Conservation (phyloP, 768 basidiomycete genomes). For the Termitomyces sp. region DNA sequence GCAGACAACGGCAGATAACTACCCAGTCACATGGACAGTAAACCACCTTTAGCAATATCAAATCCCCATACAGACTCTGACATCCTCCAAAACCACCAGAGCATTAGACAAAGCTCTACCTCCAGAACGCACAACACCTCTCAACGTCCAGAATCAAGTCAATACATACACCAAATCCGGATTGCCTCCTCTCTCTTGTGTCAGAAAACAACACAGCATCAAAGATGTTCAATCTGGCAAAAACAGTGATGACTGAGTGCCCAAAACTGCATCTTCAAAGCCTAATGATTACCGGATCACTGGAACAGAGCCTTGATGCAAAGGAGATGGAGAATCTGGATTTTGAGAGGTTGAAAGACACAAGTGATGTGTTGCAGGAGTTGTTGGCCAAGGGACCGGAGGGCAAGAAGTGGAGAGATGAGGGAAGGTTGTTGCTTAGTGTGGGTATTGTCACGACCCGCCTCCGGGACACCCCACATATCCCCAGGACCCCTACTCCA, state of each 20-base stretch:
- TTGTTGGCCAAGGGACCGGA: constrained; percentile 29
- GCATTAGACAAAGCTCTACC: constrained; percentile 73
- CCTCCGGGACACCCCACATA: too few species aligned
- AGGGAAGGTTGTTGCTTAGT: constrained; percentile 58
- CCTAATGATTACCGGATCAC: constrained; percentile 94
- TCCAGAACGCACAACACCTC: constrained; percentile 45
- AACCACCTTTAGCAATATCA: constrained; percentile 57
- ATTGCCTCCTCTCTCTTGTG: constrained; percentile 49
- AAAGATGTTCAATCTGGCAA: constrained; percentile 64
- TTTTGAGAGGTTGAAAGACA: constrained; percentile 64
- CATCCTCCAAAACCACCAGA: constrained; percentile 75
- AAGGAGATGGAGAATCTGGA: constrained; percentile 52
- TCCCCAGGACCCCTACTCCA: too few species aligned
- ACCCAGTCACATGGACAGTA: too few species aligned
- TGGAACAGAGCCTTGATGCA: constrained; percentile 59
- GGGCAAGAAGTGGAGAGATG: constrained; percentile 41
- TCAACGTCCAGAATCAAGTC: constrained; percentile 86
- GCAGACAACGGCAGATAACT: too few species aligned
- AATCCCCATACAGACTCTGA: constrained; percentile 81
- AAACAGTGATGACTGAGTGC: constrained; percentile 66
- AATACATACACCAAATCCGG: constrained; percentile 95
- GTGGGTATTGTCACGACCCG: too few species aligned
- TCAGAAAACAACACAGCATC: constrained; percentile 25
- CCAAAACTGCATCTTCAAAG: constrained; percentile 75
- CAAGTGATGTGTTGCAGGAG: constrained; percentile 52